A percentile compares a stretch with the other conserved stretches of the same genome.
Conservation (phyloP, 2,329 filamentous ascomycete species). For the Tolypocladium nubicola region DNA sequence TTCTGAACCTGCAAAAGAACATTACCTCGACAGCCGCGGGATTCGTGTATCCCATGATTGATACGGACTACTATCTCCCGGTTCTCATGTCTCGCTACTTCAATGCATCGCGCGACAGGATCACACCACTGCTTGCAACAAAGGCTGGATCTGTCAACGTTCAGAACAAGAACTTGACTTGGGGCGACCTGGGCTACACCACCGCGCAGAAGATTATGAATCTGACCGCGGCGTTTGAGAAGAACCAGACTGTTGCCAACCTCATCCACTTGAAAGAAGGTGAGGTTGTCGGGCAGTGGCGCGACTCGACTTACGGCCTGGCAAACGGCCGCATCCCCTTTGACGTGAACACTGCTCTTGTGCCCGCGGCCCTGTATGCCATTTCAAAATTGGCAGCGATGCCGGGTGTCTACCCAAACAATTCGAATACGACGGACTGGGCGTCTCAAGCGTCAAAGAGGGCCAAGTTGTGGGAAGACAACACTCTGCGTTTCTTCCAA, state of each 20-base stretch:
- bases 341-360: slow-evolving; percentile 53
- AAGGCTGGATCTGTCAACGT: slow-evolving; percentile 33
- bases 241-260: slow-evolving; percentile 39
- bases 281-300: slow-evolving; percentile 50
- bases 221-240: slow-evolving; percentile 41
- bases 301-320: slow-evolving; percentile 48
- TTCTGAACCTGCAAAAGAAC: slow-evolving; percentile 42
- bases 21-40: slow-evolving; percentile 38
- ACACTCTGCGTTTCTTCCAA: slow-evolving; percentile 47
- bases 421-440: slow-evolving; percentile 30
- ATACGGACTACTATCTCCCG: slow-evolving; percentile 51
- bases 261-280: slow-evolving; percentile 45
- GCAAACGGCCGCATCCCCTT: slow-evolving; percentile 54
- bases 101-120: slow-evolving; percentile 12
- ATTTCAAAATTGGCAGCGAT: slow-evolving; percentile 38
- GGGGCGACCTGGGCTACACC: slow-evolving; percentile 36
- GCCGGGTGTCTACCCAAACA: slow-evolving; percentile 38
- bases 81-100: slow-evolving; percentile 50
- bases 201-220: slow-evolving; percentile 50
- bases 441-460: slow-evolving; percentile 30
- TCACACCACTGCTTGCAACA: slow-evolving; percentile 1
- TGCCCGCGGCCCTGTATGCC: slow-evolving; percentile 48
- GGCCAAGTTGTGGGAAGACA: slow-evolving; percentile 51
- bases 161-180: slow-evolving; percentile 41
- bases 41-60: slow-evolving; percentile 52